These are phyloP conservation scores for Polyplosphaeria fusca DNA, from an alignment of 495 filamentous ascomycete genomes.

Conservation along the genomic window DNA sequence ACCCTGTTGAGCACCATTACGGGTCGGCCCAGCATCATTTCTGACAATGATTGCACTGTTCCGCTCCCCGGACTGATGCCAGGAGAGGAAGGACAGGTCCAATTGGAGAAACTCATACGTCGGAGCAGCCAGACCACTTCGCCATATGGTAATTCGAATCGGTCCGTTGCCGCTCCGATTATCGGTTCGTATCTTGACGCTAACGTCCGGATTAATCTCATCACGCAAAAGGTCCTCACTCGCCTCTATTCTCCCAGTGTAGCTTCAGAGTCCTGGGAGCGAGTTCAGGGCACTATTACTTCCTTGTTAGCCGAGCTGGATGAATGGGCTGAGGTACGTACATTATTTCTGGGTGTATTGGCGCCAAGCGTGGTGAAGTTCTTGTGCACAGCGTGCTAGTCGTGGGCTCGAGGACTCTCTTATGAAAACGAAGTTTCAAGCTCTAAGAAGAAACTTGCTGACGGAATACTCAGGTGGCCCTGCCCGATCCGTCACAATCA, in stretches of 20 bases:
- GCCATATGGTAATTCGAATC: too few relatives aligned
- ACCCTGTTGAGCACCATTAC: neutral
- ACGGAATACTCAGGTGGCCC: too few relatives aligned
- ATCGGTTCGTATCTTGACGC: neutral
- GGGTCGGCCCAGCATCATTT: constrained; percentile 10
- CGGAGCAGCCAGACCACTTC: neutral
- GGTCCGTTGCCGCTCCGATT: too few relatives aligned
- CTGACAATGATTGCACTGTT: constrained; percentile 6
- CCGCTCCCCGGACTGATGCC: neutral
- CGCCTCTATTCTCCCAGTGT: constrained; percentile 5
- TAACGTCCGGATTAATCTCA: neutral
- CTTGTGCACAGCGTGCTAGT: too few relatives aligned
- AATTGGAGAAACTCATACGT: neutral
- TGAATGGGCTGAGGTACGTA: constrained; percentile 6
- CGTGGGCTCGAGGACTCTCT: too few relatives aligned
- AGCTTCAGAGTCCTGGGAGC: neutral
- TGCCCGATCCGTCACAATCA: too few relatives aligned
- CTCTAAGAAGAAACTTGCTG: too few relatives aligned
- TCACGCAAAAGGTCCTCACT: constrained; percentile 6
- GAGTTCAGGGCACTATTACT: neutral
- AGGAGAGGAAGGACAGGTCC: neutral
- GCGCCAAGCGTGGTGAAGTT: too few relatives aligned
- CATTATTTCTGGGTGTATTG: too few relatives aligned
- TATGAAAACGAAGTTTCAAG: too few relatives aligned
- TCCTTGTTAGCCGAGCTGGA: constrained; percentile 1